Evolutionary conservation across 164 flowering plant genomes (phyloP), one percentile per base, ranked within the genome.

Genomic region (Taxillus chinensis): DNA sequence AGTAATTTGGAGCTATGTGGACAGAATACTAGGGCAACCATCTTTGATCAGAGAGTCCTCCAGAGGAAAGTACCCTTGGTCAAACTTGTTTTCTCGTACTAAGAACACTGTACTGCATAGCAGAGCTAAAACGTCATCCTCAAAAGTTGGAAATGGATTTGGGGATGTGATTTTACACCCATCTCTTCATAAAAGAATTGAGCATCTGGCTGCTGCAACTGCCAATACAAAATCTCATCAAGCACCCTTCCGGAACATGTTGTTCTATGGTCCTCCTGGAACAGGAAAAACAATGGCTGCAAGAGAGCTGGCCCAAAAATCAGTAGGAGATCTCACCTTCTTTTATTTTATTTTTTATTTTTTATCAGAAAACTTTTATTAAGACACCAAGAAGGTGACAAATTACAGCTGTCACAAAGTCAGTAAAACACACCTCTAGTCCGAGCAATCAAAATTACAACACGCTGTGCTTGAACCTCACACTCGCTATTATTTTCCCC

Each of bases 251-350:
- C 80, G 99, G 17, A 93, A 93, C 71, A 89, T 93, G 99, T 86
- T 93, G 48, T 93, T 93, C 65, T 93, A 90, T 74, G 99, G 97
- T 8, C 99, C 97, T 71, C 97, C 97, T 40, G 97, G 99, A 77
- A 93, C 97, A 17, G 99, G 99, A 66, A 93, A 93, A 77, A 90
- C 97, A 45, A 90, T 93, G 99, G 99, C 87, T 76, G 99, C 99
- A 37, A 80, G 96, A 71, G 97, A 90, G 76, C 74, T 93, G 56
- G 99, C 99, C 52, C 81, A 70, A 7, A 89, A 86, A 83, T 93
- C 99, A 65, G 99, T 93, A 86, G 62, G 86, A 59, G 43, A 14
- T 67, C 63, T 50, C 65, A 11, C 58, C 60, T 55, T 38, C 37
- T 41, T 9, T 49, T 1, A 10, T 49, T 49, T 9, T 49, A 0